Evolutionary conservation across 306 rosid species (phyloP).

Genomic region (Cicer chorassanicum): DNA sequence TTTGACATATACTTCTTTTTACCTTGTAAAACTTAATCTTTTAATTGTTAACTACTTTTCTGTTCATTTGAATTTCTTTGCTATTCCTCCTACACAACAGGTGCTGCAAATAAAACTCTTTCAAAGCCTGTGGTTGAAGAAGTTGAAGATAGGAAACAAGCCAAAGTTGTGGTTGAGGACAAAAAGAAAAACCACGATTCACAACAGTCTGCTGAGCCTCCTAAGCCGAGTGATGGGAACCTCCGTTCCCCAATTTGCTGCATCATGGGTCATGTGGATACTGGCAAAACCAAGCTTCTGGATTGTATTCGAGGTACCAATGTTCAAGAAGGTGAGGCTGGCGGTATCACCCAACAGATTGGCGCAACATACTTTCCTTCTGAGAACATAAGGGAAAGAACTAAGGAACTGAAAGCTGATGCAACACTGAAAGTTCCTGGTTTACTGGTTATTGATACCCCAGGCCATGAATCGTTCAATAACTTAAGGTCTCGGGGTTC

Average conservation of each 20-base stretch:
- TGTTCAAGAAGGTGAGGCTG: slow-evolving; percentile 99
- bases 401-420: slow-evolving; percentile 93
- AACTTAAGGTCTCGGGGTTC: slow-evolving; percentile 95
- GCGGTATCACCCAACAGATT: slow-evolving; percentile 97
- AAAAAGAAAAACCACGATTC: slow-evolving; percentile 50
- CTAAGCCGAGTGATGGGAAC: slow-evolving; percentile 62
- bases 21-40: slow-evolving; percentile 4
- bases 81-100: slow-evolving; percentile 43
- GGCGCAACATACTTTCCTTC: slow-evolving; percentile 98
- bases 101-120: slow-evolving; percentile 49
- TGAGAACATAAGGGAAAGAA: slow-evolving; percentile 89
- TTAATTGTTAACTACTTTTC: neutral
- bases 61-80: slow-evolving; percentile 35
- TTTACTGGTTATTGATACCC: slow-evolving; percentile 92
- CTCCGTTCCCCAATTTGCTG: slow-evolving; percentile 99
- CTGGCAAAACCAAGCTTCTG: slow-evolving; percentile 94
- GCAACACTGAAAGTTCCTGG: slow-evolving; percentile 93
- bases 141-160: slow-evolving; percentile 51
- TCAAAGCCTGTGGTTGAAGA: slow-evolving; percentile 52
- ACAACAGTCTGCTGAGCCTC: slow-evolving; percentile 47
- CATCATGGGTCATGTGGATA: slow-evolving; percentile 98
- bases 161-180: slow-evolving; percentile 47
- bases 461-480: slow-evolving; percentile 92
- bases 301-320: slow-evolving; percentile 95
- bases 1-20: slow-evolving; percentile 15